These are phyloP conservation scores for Coniochaeta sp. DNA, from an alignment of 2,329 filamentous ascomycete genomes.

Conservation along the genomic window DNA sequence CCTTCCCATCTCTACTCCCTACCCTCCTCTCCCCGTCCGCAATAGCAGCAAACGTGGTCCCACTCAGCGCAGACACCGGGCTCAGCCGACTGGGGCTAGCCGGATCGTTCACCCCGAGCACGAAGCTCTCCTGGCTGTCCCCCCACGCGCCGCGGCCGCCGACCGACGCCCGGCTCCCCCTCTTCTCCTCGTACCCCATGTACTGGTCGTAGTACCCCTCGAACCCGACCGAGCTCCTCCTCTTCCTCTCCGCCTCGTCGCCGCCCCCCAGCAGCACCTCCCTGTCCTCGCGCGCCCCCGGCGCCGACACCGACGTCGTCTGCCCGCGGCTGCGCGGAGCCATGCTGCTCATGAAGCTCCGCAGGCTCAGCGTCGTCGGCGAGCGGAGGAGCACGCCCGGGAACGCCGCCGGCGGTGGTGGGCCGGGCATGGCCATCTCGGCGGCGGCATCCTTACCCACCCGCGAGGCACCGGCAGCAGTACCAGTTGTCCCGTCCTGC, in stretches of 20 bases:
- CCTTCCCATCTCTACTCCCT: not conserved
- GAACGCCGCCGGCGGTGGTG: slow-evolving; percentile 9
- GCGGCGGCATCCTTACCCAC: slow-evolving; percentile 12
- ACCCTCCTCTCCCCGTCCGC: not conserved
- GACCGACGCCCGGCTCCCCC: slow-evolving; percentile 4
- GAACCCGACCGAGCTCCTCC: slow-evolving; percentile 15
- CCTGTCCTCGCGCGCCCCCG: slow-evolving; percentile 10
- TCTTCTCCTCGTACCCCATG: slow-evolving; percentile 7
- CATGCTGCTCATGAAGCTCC: slow-evolving; percentile 18
- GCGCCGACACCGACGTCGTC: slow-evolving; percentile 6
- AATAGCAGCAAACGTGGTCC: not conserved
- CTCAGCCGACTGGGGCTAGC: slow-evolving; percentile 17
- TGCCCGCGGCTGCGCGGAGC: slow-evolving; percentile 13
- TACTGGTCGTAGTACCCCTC: slow-evolving; percentile 17
- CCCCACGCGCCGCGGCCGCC: slow-evolving; percentile 10
- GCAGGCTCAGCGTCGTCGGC: slow-evolving; percentile 20
- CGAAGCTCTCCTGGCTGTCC: slow-evolving; percentile 23
- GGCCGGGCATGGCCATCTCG: slow-evolving; percentile 6
- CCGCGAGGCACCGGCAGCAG: slow-evolving; percentile 2
- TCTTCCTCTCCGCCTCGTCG: slow-evolving; percentile 6
- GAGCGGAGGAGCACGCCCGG: slow-evolving; percentile 12
- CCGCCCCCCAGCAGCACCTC: slow-evolving; percentile 7
- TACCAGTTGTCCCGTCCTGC: slow-evolving; percentile 9
- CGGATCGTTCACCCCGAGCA: slow-evolving; percentile 21
- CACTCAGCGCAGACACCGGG: slow-evolving; percentile 15